Base-by-base conservation (phyloP, 2,329 filamentous ascomycete species). In the Trichoderma sp. region DNA sequence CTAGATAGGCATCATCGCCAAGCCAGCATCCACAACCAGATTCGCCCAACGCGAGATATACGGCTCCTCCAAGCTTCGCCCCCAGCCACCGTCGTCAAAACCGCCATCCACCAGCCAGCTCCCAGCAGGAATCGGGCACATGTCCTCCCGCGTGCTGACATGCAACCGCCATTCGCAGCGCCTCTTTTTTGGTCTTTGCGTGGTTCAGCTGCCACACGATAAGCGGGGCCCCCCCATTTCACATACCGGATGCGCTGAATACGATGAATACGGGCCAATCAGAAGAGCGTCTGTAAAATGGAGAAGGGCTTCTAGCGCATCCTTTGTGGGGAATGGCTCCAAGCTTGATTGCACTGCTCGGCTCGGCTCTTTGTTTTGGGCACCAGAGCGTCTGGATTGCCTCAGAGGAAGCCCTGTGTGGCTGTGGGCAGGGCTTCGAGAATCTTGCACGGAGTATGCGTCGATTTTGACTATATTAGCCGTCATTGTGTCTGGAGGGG, bases 211-310 rank as follows among this genome's bases (percentile, higher is more conserved):
- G 39, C 46, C 21, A 49, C 3, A 13, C 5, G 21, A 61, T 18
- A 64, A 59, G 63, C 54, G 63, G 54, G 39, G 11, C 46, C 18
- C 43, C 43, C 8, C 1, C 2, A 24, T 28, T 61, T 26, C 34
- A 43, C 34, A 13, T 8, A 8, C 49, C 46, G 43, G 30, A 60
- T 61, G 37, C 28, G 68, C 52, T 64, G 64, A 75, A 77, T 76
- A 77, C 76, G 76, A 77, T 64, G 74, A 75, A 75, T 72, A 74
- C 76, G 75, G 77, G 66, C 66, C 70, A 72, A 74, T 70, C 55
- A 69, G 5, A 16, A 6, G 28, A 5, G 6, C 30, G 24, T 7
- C n/a, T 13, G 24, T 26, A 24, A 32, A 30, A 14, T 56, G 52
- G 61, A n/a, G n/a, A 66, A 21, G 13, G 21, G 14, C 51, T 24